phyloP scores from a whole-genome alignment of 2,329 filamentous ascomycete species.

The Fusarium haematococcum region DNA sequence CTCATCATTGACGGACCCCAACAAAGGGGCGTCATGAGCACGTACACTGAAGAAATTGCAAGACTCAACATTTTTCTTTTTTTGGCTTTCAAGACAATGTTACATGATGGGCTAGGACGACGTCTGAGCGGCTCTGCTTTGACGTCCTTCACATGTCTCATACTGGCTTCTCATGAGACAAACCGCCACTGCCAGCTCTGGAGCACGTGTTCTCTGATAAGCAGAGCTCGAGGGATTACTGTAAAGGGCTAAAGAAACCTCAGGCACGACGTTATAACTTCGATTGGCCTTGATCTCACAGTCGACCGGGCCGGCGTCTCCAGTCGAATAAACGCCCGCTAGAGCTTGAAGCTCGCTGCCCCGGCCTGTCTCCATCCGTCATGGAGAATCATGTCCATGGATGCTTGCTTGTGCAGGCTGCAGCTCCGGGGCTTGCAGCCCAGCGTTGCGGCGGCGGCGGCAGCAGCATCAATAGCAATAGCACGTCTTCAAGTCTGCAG shows the following conservation, averaged over 20 bases:
- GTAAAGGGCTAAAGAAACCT: background rate
- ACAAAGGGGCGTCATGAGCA: background rate
- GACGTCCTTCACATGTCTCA: conserved; percentile 20
- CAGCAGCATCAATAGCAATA: background rate
- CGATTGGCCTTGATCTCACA: background rate
- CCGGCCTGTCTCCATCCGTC: conserved; percentile 16
- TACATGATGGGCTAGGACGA: background rate
- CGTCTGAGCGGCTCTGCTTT: conserved; percentile 1
- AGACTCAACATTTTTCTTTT: background rate
- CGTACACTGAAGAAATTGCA: background rate
- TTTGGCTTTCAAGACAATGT: background rate
- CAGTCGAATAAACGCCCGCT: background rate
- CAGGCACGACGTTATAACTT: background rate
- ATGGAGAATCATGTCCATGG: conserved; percentile 25
- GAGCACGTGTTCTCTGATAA: conserved; percentile 2
- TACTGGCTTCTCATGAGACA: conserved; percentile 15
- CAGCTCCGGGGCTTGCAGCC: conserved; percentile 17
- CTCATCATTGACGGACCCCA: background rate
- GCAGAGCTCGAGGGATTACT: background rate
- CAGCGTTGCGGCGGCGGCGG: conserved; percentile 13
- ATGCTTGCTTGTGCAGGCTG: conserved; percentile 13
- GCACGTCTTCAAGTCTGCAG: conserved; percentile 18
- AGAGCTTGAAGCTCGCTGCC: background rate
- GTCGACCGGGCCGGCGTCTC: background rate
- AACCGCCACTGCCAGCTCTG: conserved; percentile 8